Base-by-base conservation (phyloP, 176 grass and related monocot species). In the Phoenix roebelenii region DNA sequence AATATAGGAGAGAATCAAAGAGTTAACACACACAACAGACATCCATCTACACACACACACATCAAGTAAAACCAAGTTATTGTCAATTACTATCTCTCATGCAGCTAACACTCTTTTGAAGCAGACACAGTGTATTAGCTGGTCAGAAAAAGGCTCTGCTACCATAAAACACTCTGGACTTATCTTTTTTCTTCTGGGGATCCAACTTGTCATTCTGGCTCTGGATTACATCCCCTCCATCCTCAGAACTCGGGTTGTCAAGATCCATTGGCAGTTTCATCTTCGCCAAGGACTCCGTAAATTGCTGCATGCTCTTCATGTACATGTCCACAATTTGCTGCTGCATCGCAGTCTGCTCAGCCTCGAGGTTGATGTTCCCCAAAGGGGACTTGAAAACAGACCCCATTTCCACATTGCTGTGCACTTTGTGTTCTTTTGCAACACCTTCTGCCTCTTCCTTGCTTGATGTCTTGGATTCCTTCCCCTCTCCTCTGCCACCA, bases 141-240 rank as follows among this genome's bases (percentile, higher is more conserved):
- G n/a, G 65, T 95, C 79, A 96, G 81, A 96, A 96, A 78, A 90
- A 96, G 25, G 91, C 91, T 61, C 91, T 90, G 77, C 91, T 87
- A 55, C 91, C 91, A 12, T 96, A 96, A 76, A 96, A 96, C 57
- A 96, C 91, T 65, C 80, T 84, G 32, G 80, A 68, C 6, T 83
- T 80, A 65, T 90, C 91, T 69, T 90, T 95, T 62, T 69, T 84
- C 71, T 22, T 67, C 61, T 82, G 67, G 4, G 30, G 14, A 12
- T 72, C 80, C 26, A 57, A 53, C 69, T 80, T 85, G 26, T 71
- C 67, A 15, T 67, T 24, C 67, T 55, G 4, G 70, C 57, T 57
- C 59, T 71, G 72, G 63, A 55, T 55, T 5, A 77, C 53, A 50
- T 24, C 64, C 5, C 64, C 79, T 5, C 48, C 50, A 32, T 74